Evolutionary conservation across 805 yeast genomes (phyloP).

Genomic region (Cyberlindnera euphorbiae): DNA sequence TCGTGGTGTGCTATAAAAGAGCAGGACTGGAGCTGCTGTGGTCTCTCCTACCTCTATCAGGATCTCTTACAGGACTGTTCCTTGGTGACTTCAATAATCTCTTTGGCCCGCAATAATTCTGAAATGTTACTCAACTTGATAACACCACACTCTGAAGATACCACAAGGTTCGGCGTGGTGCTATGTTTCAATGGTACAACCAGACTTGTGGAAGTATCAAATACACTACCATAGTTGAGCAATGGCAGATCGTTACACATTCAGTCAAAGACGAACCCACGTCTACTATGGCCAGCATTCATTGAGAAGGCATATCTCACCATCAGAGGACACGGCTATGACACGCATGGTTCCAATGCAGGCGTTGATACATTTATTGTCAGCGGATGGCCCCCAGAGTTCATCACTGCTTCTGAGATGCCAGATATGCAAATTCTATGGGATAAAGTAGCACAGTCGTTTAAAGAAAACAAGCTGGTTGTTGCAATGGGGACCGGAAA

Average conservation of each 20-base stretch:
- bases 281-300: conserved; percentile 58
- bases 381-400: conserved; percentile 74
- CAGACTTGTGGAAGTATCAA: conserved; percentile 45
- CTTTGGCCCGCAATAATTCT: conserved; percentile 33
- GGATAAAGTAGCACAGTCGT: conserved; percentile 28
- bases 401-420: conserved; percentile 29
- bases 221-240: conserved; percentile 36
- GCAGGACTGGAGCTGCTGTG: conserved; percentile 19
- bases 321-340: conserved; percentile 48
- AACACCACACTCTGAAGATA: conserved; percentile 15
- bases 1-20: conserved; percentile 6
- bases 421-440: conserved; percentile 32
- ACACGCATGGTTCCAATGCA: conserved; percentile 71
- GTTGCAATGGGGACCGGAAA: conserved; percentile 69
- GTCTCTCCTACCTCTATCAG: conserved; percentile 37
- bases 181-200: conserved; percentile 49
- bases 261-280: conserved; percentile 14
- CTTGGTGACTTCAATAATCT: conserved; percentile 62
- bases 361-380: conserved; percentile 62
- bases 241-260: conserved; percentile 15
- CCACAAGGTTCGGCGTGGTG: conserved; percentile 34
- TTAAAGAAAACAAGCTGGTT: conserved; percentile 34
- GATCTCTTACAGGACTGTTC: conserved; percentile 66
- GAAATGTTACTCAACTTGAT: conserved; percentile 6
- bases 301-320: conserved; percentile 73